Evolutionary conservation across 2,329 filamentous ascomycete species (phyloP), one percentile per base, ranked within the genome.

Genomic region (Pseudogymnoascus destructans): DNA sequence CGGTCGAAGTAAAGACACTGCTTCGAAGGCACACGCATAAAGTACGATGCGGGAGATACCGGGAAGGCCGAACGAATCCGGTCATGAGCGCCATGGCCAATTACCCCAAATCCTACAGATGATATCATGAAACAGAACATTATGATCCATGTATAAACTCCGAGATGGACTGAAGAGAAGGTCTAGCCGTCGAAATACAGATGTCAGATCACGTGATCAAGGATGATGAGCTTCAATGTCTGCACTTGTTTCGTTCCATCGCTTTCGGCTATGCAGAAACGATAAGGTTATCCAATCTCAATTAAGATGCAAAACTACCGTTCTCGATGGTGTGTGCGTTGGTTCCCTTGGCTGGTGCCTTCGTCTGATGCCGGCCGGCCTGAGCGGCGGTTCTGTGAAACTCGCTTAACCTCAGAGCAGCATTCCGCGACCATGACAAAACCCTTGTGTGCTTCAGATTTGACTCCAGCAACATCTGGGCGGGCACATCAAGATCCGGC

Each of bases 361-460:
- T 56, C 54, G 54, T 36, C 54, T 36, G 54, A 36, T 33, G 27
- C 27, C 27, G 42, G 42, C 42, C 23, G 42, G 42, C 42, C 42
- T 52, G 42, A 52, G 57, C 21, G 30, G 57, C 21, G 30, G 57
- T n/a, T 42, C 30, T 11, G 15, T 38, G 30, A 38, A 58, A 49
- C 35, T 38, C 27, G 25, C 38, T 36, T 38, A 57, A 57, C 55
- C 33, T 57, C 33, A 40, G 55, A 57, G 27, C 57, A 49, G 23
- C 42, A 27, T 49, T 58, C 38, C 38, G 57, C 57, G 57, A 58
- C 57, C 38, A 58, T 40, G 27, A 58, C 57, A 58, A 58, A 58
- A 58, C 57, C 30, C 57, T 54, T 46, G n/a, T 21, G 57, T 58
- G 57, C 57, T 55, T 58, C 57, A 58, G 38, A 46, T 58, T 32